Evolutionary conservation across 345 rosid species (phyloP), one percentile per base, ranked within the genome.

Genomic region (Barbarea vulgaris): DNA sequence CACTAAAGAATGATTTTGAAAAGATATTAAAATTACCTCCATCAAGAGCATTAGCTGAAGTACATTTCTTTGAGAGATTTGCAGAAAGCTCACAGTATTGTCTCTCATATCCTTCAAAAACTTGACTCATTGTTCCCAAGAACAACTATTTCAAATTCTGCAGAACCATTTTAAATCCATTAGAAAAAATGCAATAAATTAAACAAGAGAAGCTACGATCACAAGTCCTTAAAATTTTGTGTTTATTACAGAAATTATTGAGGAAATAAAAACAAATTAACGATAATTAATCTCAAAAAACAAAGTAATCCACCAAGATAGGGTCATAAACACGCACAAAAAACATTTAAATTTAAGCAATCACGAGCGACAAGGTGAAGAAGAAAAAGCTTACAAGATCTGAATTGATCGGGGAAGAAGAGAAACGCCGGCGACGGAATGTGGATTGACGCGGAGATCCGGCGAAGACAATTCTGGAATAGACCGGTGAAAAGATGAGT

Each of bases 41-140:
- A 58, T 70, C 68, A 31, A 83, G 82, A 64, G 83, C 56, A 71
- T 59, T 59, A 51, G 87, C 82, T 5, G 85, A 66, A 37, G 87
- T 80, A 72, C 85, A 83, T 56, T 87, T 85, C 57, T 73, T 80
- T 17, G 83, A 78, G 14, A 87, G 83, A 80, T 83, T 83, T 61
- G 88, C 84, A 31, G 87, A 87, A 56, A 87, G 53, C 67, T 84
- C 88, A 73, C 87, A 85, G 79, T 83, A 85, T 59, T 83, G 85
- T 8, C 88, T 73, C 77, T 81, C 85, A 21, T 83, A 83, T 64
- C 82, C 76, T 41, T 81, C 84, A 39, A 85, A 85, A 52, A 75
- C 88, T 59, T 81, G 83, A 80, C 87, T 85, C 88, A 87, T 87
- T 57, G 17, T 60, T 81, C 60, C 66, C 74, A 62, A 5, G 6